Base-by-base conservation (phyloP, 331 rosid species). In the Pyrus hybrid region DNA sequence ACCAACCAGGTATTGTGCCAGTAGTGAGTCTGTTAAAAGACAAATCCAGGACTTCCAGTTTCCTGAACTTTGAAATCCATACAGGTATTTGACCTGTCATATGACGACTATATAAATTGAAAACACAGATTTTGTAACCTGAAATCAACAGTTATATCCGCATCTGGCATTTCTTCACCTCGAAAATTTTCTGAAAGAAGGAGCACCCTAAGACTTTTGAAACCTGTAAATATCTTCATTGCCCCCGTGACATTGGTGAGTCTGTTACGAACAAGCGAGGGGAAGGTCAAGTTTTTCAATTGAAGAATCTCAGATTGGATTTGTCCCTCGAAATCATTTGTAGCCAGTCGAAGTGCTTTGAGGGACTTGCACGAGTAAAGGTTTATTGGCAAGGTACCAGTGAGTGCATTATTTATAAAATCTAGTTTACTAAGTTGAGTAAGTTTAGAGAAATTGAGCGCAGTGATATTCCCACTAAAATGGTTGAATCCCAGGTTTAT, bases 1-100 rank as follows among this genome's bases (percentile, higher is more conserved):
- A 5, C 54, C 54, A 47, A 47, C 97, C 96, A 35, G 91, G 78
- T 47, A 47, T 47, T 47, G 54, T 47, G 54, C 54, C 54, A 47
- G 54, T n/a, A n/a, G n/a, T 16, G 54, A 47, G 54, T 47, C 54
- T 47, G 54, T 47, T 47, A 47, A 5, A 47, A 5, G 54, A 14
- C 54, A 47, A 47, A 47, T 47, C 3, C 3, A 47, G 20, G 20
- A 5, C 8, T 47, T 47, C 8, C 20, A 47, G 54, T 16, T 47
- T 47, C 54, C 20, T 17, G 8, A 47, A 7, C 8, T 5, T 14
- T 47, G 20, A 14, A 47, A 47, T 47, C 54, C 54, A 47, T 47
- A 8, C 20, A 16, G 54, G 54, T 47, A 47, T 47, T 7, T 47
- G 54, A 2, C 54, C 54, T 16, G 54, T 47, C 54, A 47, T 47